Evolutionary conservation across 352 stramenopile genomes (phyloP).

Genomic region (Globisporangium uncinulatum): DNA sequence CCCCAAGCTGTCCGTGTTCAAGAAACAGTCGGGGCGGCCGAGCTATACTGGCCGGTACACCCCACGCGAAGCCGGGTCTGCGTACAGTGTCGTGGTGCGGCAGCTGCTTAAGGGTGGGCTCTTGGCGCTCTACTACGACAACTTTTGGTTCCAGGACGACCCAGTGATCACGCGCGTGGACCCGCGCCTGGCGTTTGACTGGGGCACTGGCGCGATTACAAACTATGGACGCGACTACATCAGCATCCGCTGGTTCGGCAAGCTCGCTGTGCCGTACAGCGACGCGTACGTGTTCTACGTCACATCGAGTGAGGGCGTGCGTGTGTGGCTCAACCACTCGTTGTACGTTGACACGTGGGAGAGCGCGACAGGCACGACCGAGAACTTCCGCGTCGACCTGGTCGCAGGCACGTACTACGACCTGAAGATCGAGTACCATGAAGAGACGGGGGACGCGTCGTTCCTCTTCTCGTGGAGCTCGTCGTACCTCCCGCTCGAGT

Average conservation of each 20-base stretch:
- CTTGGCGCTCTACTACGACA: slow-evolving; percentile 92
- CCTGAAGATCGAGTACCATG: slow-evolving; percentile 93
- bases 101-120: slow-evolving; percentile 91
- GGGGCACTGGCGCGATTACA: slow-evolving; percentile 89
- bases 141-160: slow-evolving; percentile 93
- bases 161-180: slow-evolving; percentile 88
- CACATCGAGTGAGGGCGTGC: slow-evolving; percentile 87
- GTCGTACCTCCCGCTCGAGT: slow-evolving; percentile 79
- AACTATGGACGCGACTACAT: slow-evolving; percentile 94
- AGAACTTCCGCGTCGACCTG: slow-evolving; percentile 72
- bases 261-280: slow-evolving; percentile 68
- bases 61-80: slow-evolving; percentile 46
- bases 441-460: slow-evolving; percentile 87
- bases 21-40: slow-evolving; percentile 90
- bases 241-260: slow-evolving; percentile 93
- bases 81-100: slow-evolving; percentile 87
- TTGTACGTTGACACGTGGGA: slow-evolving; percentile 92
- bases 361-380: slow-evolving; percentile 28
- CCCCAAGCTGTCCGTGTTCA: slow-evolving; percentile 65
- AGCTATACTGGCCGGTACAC: slow-evolving; percentile 92
- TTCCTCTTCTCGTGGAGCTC: slow-evolving; percentile 91
- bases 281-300: slow-evolving; percentile 94
- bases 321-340: slow-evolving; percentile 91
- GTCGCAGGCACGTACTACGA: slow-evolving; percentile 85
- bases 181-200: slow-evolving; percentile 81